Percentiles rank a stretch among this genome's conserved stretches.
phyloP scores from a whole-genome alignment of 169 alveolate species.

The Plasmodium cynomolgi region DNA sequence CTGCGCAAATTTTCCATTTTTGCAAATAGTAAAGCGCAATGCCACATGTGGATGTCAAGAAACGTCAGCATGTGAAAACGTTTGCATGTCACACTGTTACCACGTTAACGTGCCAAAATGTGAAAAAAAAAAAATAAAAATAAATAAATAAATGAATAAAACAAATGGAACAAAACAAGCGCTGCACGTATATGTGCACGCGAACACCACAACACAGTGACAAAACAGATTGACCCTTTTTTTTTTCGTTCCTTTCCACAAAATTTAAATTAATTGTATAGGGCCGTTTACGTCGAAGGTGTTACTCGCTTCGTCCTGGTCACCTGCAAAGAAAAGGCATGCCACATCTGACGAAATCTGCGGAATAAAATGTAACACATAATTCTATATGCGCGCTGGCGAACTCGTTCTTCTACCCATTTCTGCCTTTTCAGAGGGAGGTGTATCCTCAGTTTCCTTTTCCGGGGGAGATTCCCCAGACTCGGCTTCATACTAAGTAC shows the following conservation, averaged over 20 bases:
- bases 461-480: neutral
- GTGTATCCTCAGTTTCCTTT: neutral
- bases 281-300: slow-evolving; percentile 55
- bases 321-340: neutral
- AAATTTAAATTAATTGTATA: slow-evolving; percentile 34
- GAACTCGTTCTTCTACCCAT: slow-evolving; percentile 6
- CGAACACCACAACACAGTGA: neutral
- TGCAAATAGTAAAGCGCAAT: neutral
- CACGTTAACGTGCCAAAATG: neutral
- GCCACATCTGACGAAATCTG: neutral
- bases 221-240: neutral
- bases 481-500: slow-evolving; percentile 5
- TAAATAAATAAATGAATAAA: too few relatives aligned
- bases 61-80: neutral
- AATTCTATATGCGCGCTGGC: neutral
- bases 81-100: neutral
- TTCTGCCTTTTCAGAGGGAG: neutral
- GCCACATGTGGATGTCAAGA: neutral
- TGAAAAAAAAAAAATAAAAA: neutral
- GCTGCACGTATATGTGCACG: neutral
- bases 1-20: neutral
- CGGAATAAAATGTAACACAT: neutral
- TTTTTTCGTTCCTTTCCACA: neutral
- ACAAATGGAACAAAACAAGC: neutral
- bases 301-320: neutral